Percentiles rank a stretch among this genome's conserved stretches.
phyloP scores from a whole-genome alignment of 331 rosid genomes.

The Acacia concinna region DNA sequence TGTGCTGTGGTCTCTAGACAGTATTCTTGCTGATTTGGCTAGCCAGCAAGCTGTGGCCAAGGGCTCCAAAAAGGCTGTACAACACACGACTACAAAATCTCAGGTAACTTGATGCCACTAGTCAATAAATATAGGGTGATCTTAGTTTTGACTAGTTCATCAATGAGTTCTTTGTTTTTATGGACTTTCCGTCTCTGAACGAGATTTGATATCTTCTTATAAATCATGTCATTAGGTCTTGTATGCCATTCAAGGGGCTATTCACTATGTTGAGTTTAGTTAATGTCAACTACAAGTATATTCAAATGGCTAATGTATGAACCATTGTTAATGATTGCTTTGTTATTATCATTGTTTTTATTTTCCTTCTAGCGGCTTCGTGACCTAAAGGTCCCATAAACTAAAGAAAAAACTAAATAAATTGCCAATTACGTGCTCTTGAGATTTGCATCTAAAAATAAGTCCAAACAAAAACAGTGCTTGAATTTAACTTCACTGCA shows the following conservation, averaged over 20 bases:
- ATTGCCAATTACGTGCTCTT: slow-evolving; percentile 3
- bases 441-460: slow-evolving; percentile 10
- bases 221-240: background rate
- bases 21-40: slow-evolving; percentile 66
- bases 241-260: slow-evolving; percentile 2
- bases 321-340: background rate
- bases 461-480: background rate
- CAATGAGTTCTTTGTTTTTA: background rate
- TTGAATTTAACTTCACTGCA: background rate
- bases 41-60: slow-evolving; percentile 63
- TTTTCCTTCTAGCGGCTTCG: slow-evolving; percentile 5
- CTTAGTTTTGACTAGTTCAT: slow-evolving; percentile 5
- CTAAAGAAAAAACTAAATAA: slow-evolving; percentile 9
- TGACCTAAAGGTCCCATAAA: background rate
- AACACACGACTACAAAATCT: slow-evolving; percentile 71
- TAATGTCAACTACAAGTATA: background rate
- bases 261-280: background rate
- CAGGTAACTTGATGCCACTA: slow-evolving; percentile 54
- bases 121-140: background rate
- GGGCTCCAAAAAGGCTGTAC: slow-evolving; percentile 73
- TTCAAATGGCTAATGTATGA: background rate
- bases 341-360: background rate
- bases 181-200: background rate
- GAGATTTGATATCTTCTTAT: background rate
- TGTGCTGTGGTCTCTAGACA: slow-evolving; percentile 70